A percentile compares a stretch with the other conserved stretches of the same genome.
These are phyloP conservation scores for Sordariomycetes sp. DNA, from an alignment of 2,329 filamentous ascomycete species.

Conservation along the genomic window DNA sequence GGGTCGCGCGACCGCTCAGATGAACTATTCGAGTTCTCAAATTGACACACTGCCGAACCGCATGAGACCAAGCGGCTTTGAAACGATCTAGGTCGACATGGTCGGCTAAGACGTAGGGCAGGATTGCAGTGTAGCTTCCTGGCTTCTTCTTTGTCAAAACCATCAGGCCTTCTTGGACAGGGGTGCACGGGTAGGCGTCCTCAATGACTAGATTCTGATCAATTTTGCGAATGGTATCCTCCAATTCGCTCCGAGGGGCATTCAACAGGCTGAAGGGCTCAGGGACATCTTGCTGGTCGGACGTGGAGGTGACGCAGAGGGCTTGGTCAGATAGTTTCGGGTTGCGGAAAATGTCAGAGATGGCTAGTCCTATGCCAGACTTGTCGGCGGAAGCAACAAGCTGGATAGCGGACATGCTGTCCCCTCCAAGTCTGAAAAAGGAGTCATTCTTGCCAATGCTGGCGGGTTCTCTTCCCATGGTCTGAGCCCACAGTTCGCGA, in stretches of 20 bases:
- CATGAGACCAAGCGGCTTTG: neutral
- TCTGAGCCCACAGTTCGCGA: constrained; percentile 1
- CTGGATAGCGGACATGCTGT: constrained; percentile 6
- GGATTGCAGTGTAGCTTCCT: neutral
- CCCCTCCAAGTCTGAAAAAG: constrained; percentile 8
- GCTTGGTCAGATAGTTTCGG: constrained; percentile 22
- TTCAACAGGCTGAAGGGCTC: neutral
- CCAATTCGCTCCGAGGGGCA: neutral
- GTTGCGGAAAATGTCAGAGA: constrained; percentile 33
- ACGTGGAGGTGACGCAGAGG: neutral
- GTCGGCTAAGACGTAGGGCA: neutral
- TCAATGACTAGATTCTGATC: neutral
- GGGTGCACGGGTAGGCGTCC: constrained; percentile 39
- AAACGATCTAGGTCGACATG: neutral
- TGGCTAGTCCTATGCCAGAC: constrained; percentile 28
- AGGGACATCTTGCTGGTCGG: neutral
- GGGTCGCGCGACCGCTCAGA: neutral
- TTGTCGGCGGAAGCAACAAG: constrained; percentile 3
- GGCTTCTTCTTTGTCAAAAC: constrained; percentile 17
- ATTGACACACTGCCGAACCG: neutral
- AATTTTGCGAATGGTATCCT: neutral
- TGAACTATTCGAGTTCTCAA: neutral
- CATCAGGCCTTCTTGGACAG: constrained; percentile 39
- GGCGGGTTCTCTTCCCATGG: neutral
- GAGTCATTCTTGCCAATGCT: constrained; percentile 7